Evolutionary conservation across 1,139 yeast species (phyloP), one percentile per base, ranked within the genome.

Genomic region (Wickerhamomyces sp.): DNA sequence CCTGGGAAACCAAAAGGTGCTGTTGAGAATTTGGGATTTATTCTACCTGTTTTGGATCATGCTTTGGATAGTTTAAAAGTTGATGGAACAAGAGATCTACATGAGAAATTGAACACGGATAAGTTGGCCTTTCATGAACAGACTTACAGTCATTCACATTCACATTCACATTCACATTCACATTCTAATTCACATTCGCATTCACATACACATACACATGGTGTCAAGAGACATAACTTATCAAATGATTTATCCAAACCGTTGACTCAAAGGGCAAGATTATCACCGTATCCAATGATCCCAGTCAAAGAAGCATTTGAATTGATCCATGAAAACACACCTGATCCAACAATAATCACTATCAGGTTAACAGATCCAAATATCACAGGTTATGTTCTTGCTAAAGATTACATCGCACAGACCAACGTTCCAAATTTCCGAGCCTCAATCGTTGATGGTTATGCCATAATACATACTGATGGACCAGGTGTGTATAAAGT

Each of bases 361-460:
- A 48, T 55, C 29, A 38, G 47, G 14, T 51, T 59, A 14, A 36
- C 46, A 5, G 58, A 61, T 23, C 45, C 46, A 5, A 47, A 40
- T 2, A 37, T 64, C 2, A 44, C 56, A 1, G 70, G 71, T 4
- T 54, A 55, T 30, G 55, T 66, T 12, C 30, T 68, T 3, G 65
- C 70, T 2, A 64, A 66, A 39, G 70, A 68, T 37, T 42, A 70
- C 5, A 33, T 30, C 25, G 55, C 75, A 1, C 53, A 59, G 0
- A 45, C 55, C 1, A 51, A 60, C 35, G 72, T 70, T 11, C 77
- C 77, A 0, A 55, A 61, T 15, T 70, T 66, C 47, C 49, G 70
- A 6, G 75, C 77, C 1, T 65, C 72, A 38, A 68, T 71, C 24
- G 76, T 71, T 4, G 77, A 71, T 44, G 76, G 77, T 1, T 71